phyloP scores from a whole-genome alignment of 2,329 filamentous ascomycete genomes.

The Hypoxylon sp. region DNA sequence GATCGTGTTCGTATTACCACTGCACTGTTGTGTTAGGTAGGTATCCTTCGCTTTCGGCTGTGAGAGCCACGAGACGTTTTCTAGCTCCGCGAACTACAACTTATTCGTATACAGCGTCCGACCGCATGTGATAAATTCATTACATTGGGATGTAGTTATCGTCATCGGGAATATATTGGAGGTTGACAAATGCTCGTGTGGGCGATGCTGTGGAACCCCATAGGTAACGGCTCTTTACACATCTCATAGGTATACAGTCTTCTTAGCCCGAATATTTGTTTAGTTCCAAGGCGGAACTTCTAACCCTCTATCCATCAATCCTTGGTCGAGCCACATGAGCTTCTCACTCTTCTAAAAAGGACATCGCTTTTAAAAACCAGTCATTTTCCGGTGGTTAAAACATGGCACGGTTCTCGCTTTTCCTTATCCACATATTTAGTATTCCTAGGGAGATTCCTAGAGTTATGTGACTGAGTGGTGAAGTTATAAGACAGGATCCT shows the following conservation, averaged over 20 bases:
- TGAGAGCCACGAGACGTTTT: conserved; percentile 4
- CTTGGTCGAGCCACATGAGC: neutral
- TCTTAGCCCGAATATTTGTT: neutral
- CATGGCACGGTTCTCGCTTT: neutral
- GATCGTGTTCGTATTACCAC: conserved; percentile 16
- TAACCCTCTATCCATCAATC: neutral
- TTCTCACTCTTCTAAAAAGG: neutral
- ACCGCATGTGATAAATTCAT: neutral
- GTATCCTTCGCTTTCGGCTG: conserved; percentile 1
- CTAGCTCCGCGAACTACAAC: neutral
- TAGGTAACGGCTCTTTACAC: neutral
- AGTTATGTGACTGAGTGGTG: no score
- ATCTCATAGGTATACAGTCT: neutral
- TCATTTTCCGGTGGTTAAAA: neutral
- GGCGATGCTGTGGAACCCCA: no score
- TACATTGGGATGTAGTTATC: neutral
- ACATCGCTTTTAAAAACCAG: neutral
- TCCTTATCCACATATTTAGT: no score
- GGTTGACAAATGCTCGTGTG: neutral
- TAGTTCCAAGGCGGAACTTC: neutral
- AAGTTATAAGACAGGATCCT: no score
- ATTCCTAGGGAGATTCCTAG: no score
- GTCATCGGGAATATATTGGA: neutral
- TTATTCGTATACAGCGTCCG: neutral
- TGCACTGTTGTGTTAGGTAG: neutral